Percentiles rank a stretch among this genome's conserved stretches.
phyloP scores from a whole-genome alignment of 306 rosid species.

The Cucumis melo region DNA sequence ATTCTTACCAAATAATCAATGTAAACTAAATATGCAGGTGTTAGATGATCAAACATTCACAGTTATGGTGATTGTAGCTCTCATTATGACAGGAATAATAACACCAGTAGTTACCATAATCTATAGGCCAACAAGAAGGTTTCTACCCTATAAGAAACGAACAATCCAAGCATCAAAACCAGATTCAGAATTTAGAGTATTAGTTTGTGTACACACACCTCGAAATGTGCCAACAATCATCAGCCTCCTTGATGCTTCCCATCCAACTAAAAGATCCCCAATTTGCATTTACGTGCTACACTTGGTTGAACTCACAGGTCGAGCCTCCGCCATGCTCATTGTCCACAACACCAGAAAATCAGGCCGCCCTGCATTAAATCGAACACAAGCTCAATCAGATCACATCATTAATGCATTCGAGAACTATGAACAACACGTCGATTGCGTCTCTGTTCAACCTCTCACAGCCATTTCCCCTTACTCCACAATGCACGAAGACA shows the following conservation, averaged over 20 bases:
- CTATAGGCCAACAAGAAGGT: conserved; percentile 51
- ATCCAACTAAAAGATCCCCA: conserved; percentile 66
- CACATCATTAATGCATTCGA: conserved; percentile 78
- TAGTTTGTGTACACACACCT: conserved; percentile 67
- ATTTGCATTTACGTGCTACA: conserved; percentile 65
- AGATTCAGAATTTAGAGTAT: conserved; percentile 49
- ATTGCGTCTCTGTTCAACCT: conserved; percentile 45
- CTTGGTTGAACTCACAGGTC: conserved; percentile 77
- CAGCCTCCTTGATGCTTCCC: conserved; percentile 70
- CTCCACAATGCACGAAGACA: conserved; percentile 85
- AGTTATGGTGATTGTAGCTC: conserved; percentile 59
- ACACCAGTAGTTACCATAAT: conserved; percentile 46
- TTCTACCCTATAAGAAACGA: conserved; percentile 45
- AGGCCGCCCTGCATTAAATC: conserved; percentile 36
- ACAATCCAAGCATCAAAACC: conserved; percentile 44
- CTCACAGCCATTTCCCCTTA: conserved; percentile 85
- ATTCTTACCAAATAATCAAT: not conserved
- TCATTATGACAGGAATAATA: conserved; percentile 51
- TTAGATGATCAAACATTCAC: conserved; percentile 74
- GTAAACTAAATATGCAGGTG: conserved; percentile 33
- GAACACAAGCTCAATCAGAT: conserved; percentile 79
- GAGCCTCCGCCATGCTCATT: conserved; percentile 93
- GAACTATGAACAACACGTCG: conserved; percentile 54
- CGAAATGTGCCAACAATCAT: conserved; percentile 78
- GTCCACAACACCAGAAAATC: conserved; percentile 58